A percentile compares a stretch with the other conserved stretches of the same genome.
phyloP scores from a whole-genome alignment of 768 basidiomycete genomes.

The Rhodotorula diobovata region DNA sequence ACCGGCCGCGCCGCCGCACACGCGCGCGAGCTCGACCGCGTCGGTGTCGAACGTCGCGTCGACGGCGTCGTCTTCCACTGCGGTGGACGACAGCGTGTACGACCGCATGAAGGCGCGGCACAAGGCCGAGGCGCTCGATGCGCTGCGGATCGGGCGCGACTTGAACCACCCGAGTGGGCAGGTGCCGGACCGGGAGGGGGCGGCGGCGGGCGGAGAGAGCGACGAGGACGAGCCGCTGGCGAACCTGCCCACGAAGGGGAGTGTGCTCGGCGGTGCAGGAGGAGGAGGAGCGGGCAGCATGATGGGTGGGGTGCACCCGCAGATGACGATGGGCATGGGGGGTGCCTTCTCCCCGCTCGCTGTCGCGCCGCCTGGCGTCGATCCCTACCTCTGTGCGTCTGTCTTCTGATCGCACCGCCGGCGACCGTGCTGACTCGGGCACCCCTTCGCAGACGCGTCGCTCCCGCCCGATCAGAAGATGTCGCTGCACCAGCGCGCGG shows the following conservation, averaged over 20 bases:
- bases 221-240: conserved; percentile 36
- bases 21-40: conserved; percentile 7
- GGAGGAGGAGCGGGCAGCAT: conserved; percentile 2
- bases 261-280: conserved; percentile 19
- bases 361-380: conserved; percentile 33
- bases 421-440: neutral
- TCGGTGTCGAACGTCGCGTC: neutral
- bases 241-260: conserved; percentile 15
- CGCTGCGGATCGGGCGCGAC: conserved; percentile 29
- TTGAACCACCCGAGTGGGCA: conserved; percentile 22
- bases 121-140: conserved; percentile 29
- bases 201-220: conserved; percentile 1
- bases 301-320: conserved; percentile 7
- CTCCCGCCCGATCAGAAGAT: conserved; percentile 40
- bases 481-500: conserved; percentile 35
- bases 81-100: neutral
- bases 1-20: neutral
- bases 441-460: conserved; percentile 28
- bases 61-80: neutral
- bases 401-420: neutral
- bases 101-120: conserved; percentile 38
- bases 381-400: conserved; percentile 28
- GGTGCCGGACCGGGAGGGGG: conserved; percentile 7
- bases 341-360: conserved; percentile 33
- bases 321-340: conserved; percentile 27